Base-by-base conservation (phyloP, 2,329 filamentous ascomycete species). In the Xylariales sp. region DNA sequence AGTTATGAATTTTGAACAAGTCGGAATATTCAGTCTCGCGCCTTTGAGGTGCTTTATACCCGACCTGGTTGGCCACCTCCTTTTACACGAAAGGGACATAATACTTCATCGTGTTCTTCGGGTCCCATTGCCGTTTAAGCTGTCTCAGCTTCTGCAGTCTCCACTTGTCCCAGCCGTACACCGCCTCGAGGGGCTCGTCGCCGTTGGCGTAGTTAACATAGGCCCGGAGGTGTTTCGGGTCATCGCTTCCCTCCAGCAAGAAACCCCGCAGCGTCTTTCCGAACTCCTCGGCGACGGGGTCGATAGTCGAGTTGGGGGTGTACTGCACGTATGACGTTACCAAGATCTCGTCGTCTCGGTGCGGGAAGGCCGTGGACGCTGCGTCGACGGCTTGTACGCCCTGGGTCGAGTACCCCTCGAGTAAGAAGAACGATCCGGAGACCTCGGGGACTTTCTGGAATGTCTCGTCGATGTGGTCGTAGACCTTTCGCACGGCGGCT, bases 191-290 rank as follows among this genome's bases (percentile, higher is more conserved):
- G 28, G 18, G 8, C 50, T 74, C 72, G 12, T 67, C 65, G 2
- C 72, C 72, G 30, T 73, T n/a, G 1, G 70, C 72, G 48, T 73
- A 72, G 30, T 73, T 71, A 7, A 74, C 69, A n/a, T 74, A 71
- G 12, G 69, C 69, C 9, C 61, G 65, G 0, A 74, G 66, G 41
- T 64, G 69, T 1, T 10, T 16, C 4, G 71, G 71, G 30, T 73
- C 71, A 8, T 70, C 68, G 43, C 71, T 74, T 3, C 56, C 70
- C 1, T 71, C 65, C 0, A 73, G 67, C 14, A 73, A 18, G 57
- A 67, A 54, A 0, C 45, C 4, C 1, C 59, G 71, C 36, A 74
- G 54, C 32, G 30, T 63, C 45, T 60, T n/a, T 6, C 72, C 72
- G 23, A 64, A 73, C 5, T 32, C 64, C 10, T 71, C 43, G 0